These are phyloP conservation scores for Suillus subluteus DNA, from an alignment of 768 basidiomycete species.

Conservation along the genomic window DNA sequence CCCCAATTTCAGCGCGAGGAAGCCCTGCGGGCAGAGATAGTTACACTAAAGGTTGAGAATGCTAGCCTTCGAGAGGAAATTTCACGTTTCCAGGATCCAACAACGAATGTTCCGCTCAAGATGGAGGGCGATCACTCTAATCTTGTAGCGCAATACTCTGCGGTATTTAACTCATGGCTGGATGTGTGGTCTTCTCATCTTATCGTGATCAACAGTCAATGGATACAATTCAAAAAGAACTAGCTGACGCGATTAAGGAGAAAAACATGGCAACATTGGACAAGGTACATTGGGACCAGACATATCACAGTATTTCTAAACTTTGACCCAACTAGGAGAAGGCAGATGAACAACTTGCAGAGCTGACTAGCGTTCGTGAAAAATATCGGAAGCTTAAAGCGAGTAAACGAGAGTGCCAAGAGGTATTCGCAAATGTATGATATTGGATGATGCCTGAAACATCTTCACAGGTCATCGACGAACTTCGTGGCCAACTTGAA, in stretches of 20 bases:
- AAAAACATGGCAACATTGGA: slow-evolving; percentile 9
- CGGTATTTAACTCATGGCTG: slow-evolving; percentile 6
- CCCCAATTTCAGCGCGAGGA: slow-evolving; percentile 15
- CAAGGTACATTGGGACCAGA: neutral
- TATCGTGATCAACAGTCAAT: slow-evolving; percentile 16
- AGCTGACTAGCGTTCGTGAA: slow-evolving; percentile 16
- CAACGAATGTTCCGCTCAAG: slow-evolving; percentile 19
- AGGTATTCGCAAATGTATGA: slow-evolving; percentile 21
- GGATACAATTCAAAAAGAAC: slow-evolving; percentile 15
- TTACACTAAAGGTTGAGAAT: slow-evolving; percentile 24
- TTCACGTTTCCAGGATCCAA: slow-evolving; percentile 18
- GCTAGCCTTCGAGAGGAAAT: slow-evolving; percentile 20
- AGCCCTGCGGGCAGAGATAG: slow-evolving; percentile 21
- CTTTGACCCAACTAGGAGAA: slow-evolving; percentile 17
- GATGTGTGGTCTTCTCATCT: neutral
- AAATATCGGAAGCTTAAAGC: slow-evolving; percentile 29
- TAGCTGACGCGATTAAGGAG: slow-evolving; percentile 20
- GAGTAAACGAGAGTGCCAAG: slow-evolving; percentile 17
- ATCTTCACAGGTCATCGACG: slow-evolving; percentile 20
- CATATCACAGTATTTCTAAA: neutral
- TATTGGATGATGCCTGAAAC: neutral
- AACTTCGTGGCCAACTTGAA: slow-evolving; percentile 24
- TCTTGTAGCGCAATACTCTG: slow-evolving; percentile 12
- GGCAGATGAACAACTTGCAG: slow-evolving; percentile 13
- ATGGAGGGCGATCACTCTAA: slow-evolving; percentile 16